Evolutionary conservation across 176 grass and related monocot genomes (phyloP), one percentile per base, ranked within the genome.

Genomic region (Oryza meridionalis): DNA sequence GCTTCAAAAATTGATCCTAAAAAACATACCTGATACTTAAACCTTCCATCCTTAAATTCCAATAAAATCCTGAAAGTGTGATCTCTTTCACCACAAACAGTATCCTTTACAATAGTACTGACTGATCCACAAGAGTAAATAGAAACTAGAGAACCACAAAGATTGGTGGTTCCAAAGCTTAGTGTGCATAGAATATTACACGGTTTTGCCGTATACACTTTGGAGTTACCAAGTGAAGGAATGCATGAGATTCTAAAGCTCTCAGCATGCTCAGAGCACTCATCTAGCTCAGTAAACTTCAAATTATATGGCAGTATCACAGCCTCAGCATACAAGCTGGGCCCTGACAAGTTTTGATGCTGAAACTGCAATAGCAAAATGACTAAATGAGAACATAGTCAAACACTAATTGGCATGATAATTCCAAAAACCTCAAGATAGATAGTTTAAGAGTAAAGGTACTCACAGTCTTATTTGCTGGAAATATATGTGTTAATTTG

Each of bases 401-500:
- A 81, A 62, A 11, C 19, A 62, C 7, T 63, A 76, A 19, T 61
- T 65, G 38, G 50, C 72, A 49, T 88, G 40, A 55, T 76, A 61
- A 58, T 79, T 49, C 38, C 67, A 80, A 59, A 64, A 58, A 55
- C 4, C 2, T 70, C 71, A 21, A 53, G 9, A 82, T 40, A 77
- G 12, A 59, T 55, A 16, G 26, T 45, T n/a, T 40, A 77, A 38
- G 38, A 69, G 31, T 35, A 65, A 40, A 49, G 21, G 8, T 27
- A 64, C 87, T 93, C 67, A 95, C 96, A 64, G 76, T 88, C 77
- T 87, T 86, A 69, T 70, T 88, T 71, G 50, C 27, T 74, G 96
- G 93, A 80, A 93, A 95, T 79, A 93, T 93, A 49, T 98, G 96
- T 44, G 89, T 86, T 69, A 98, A 58, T 68, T 90, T 83, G 81